Evolutionary conservation across 2,329 filamentous ascomycete genomes (phyloP), one percentile per base, ranked within the genome.

Genomic region (Pseudopyrenochaeta lycopersici): DNA sequence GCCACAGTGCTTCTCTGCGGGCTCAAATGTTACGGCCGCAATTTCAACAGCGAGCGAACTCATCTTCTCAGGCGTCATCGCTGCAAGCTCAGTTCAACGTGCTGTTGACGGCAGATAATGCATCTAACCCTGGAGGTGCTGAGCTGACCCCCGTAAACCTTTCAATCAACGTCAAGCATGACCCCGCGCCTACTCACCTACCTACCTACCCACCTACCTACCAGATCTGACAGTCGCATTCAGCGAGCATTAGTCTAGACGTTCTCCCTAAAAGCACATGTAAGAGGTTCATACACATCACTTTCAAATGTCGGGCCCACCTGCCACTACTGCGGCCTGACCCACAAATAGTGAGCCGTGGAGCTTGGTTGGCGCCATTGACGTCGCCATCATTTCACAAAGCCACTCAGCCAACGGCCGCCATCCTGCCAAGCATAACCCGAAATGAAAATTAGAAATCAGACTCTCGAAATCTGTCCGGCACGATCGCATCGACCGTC

Each of bases 371-470:
- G 27, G n/a, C 20, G 42, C 35, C 42, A 12, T 32, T 27, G 39
- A 44, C 17, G 42, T 46, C 35, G 30, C 35, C 7, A 15, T 45
- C 17, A 51, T 40, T 27, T 39, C 31, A 33, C 33, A 23, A 29
- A 32, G 38, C 35, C 29, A 46, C 23, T 23, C 15, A 18, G 14
- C 23, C 27, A 29, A 41, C 39, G 21, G 41, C 14, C 23, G 12
- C 32, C n/a, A 21, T 12, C 27, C 32, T 32, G 48, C 48, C 48
- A 51, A 46, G 41, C 20, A 29, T 9, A 46, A 6, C 3, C n/a
- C 27, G 41, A 46, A 40, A 51, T 45, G 20, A 38, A 51, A 23
- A 40, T 11, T 45, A 40, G 40, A 39, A 21, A 46, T 39, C 21
- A n/a, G 10, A 29, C 21, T 41, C 10, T 41, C 17, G 7, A 35